Conservation (phyloP, 768 basidiomycete species). For the Lentinula sp. region DNA sequence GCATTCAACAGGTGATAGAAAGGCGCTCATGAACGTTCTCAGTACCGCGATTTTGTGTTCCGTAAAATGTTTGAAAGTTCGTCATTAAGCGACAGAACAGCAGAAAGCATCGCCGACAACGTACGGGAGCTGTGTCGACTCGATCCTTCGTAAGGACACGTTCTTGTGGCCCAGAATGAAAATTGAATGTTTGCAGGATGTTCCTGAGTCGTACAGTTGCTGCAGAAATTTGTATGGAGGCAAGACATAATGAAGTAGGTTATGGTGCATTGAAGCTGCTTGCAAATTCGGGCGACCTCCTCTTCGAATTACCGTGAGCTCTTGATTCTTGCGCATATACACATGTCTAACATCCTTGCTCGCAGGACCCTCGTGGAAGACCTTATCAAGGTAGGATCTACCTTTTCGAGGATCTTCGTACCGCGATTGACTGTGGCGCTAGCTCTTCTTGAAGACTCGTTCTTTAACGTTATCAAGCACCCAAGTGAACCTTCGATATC, state of each 20-base stretch:
- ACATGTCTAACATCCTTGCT: not conserved
- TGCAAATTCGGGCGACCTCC: constrained; percentile 56
- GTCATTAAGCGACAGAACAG: constrained; percentile 40
- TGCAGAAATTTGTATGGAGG: constrained; percentile 79
- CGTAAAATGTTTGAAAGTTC: constrained; percentile 77
- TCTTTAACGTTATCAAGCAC: constrained; percentile 49
- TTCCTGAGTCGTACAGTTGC: constrained; percentile 81
- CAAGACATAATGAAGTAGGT: constrained; percentile 61
- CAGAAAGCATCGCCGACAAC: constrained; percentile 61
- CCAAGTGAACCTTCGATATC: constrained; percentile 48
- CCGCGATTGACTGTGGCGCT: constrained; percentile 8
- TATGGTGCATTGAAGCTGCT: constrained; percentile 65
- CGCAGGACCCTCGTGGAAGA: constrained; percentile 52
- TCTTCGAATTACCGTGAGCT: constrained; percentile 62
- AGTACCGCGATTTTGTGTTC: constrained; percentile 86
- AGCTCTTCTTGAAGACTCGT: constrained; percentile 69
- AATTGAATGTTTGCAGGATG: constrained; percentile 45
- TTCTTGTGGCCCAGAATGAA: constrained; percentile 1
- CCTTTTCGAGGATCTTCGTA: not conserved
- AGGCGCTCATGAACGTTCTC: constrained; percentile 3
- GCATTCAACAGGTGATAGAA: not conserved
- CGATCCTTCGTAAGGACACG: constrained; percentile 50
- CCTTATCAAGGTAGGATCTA: constrained; percentile 50
- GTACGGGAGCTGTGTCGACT: constrained; percentile 67
- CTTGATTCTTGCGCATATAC: not conserved